Base-by-base conservation (phyloP, 2,329 filamentous ascomycete species). In the Diaporthe helianthi region DNA sequence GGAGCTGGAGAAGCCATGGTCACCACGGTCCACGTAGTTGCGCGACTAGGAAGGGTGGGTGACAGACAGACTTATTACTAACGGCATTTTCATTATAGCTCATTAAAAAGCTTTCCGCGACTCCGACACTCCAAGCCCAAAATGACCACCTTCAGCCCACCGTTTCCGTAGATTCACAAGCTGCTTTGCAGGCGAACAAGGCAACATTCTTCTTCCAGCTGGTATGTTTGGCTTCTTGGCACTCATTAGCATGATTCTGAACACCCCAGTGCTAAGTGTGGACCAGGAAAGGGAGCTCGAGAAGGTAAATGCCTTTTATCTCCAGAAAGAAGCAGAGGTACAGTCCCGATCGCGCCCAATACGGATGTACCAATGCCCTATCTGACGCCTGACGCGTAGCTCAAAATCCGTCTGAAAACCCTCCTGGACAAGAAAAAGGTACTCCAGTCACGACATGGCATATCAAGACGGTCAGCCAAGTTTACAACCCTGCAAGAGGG, bases 161-260 rank as follows among this genome's bases (percentile, higher is more conserved):
- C 72, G 81, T 81, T 60, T 80, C 82, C 61, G 77, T 85, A 74
- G 94, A 98, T 79, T 90, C 94, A n/a, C 94, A 97, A 82, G 90
- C 91, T 61, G 92, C 94, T 54, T 85, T 98, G 61, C 94, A 98
- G 80, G 96, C 95, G 69, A 99, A 99, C 83, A 98, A 97, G 82
- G 95, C 95, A 68, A 97, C 95, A 13, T 99, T 99, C 83, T 99
- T 99, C 86, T 98, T 98, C 80, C 93, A 96, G 80, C 85, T 99
- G 80, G 94, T 97, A 88, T 79, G 89, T 5, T 5, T 60, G 24
- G 5, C 47, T 19, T 49, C 41, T n/a, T 22, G 19, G 26, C 44
- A 7, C 13, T 5, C 10, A 19, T 24, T 38, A 0, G 22, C 33
- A 24, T 10, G 3, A 22, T 69, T 69, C 65, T 72, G 72, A 68